These are phyloP conservation scores for Trametes punicea DNA, from an alignment of 768 basidiomycete species.

Conservation along the genomic window DNA sequence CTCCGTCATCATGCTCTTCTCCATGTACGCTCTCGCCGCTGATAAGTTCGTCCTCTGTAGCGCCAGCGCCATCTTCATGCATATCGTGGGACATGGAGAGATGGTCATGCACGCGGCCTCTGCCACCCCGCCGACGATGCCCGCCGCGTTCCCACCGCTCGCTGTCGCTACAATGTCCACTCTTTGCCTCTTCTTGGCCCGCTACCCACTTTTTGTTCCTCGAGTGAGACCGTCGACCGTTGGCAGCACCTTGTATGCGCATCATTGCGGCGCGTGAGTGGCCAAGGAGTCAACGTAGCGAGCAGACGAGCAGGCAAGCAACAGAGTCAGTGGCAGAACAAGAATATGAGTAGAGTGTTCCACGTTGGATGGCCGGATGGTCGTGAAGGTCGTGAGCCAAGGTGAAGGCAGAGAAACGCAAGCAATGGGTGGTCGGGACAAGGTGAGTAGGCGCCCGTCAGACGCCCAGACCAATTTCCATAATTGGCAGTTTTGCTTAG, in stretches of 20 bases:
- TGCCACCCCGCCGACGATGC: constrained; percentile 47
- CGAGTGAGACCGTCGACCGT: constrained; percentile 32
- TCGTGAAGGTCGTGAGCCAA: not conserved
- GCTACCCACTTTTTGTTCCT: constrained; percentile 66
- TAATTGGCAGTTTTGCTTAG: not conserved
- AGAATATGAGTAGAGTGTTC: not conserved
- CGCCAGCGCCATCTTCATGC: constrained; percentile 31
- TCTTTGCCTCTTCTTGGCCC: constrained; percentile 39
- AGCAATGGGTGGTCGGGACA: not conserved
- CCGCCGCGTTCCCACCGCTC: constrained; percentile 67
- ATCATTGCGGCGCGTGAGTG: constrained; percentile 10
- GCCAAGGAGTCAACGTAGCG: not conserved
- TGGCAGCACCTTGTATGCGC: constrained; percentile 22
- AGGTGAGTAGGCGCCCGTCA: constrained; percentile 1
- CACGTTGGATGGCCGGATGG: not conserved
- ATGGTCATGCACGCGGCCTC: constrained; percentile 38
- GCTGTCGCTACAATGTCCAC: constrained; percentile 39
- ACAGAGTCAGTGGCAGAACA: not conserved
- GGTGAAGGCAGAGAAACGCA: not conserved
- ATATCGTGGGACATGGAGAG: constrained; percentile 15
- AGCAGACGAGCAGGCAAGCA: not conserved
- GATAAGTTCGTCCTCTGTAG: constrained; percentile 34
- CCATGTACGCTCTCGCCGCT: constrained; percentile 32
- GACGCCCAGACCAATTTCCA: not conserved
- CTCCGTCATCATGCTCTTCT: constrained; percentile 27